These are phyloP conservation scores for Fusarium euwallaceae DNA, from an alignment of 2,329 filamentous ascomycete genomes.

Conservation along the genomic window DNA sequence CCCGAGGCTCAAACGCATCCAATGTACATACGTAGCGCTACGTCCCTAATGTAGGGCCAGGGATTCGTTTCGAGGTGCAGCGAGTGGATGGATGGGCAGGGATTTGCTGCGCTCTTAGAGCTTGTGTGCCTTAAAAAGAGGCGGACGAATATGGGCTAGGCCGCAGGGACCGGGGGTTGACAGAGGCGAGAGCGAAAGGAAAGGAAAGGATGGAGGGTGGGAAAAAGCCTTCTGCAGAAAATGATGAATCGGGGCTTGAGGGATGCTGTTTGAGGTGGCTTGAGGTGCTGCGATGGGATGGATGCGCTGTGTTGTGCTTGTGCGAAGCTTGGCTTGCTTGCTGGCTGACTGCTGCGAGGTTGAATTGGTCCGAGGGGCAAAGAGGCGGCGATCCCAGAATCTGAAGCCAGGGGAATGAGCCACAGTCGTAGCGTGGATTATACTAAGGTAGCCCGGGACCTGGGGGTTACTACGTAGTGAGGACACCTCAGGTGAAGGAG, in stretches of 20 bases:
- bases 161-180: constrained; percentile 23
- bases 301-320: background rate
- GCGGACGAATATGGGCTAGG: constrained; percentile 20
- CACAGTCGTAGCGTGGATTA: constrained; percentile 14
- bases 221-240: background rate
- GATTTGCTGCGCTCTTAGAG: constrained; percentile 2
- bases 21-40: background rate
- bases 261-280: constrained; percentile 9
- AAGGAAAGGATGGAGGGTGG: background rate
- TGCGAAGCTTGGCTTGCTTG: background rate
- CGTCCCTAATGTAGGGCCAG: background rate
- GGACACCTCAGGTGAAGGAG: constrained; percentile 11
- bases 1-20: constrained; percentile 25
- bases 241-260: constrained; percentile 9
- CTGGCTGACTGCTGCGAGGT: background rate
- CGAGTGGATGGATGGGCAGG: constrained; percentile 18
- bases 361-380: constrained; percentile 9
- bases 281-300: background rate
- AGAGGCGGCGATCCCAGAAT: constrained; percentile 15
- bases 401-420: constrained; percentile 20
- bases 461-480: constrained; percentile 1
- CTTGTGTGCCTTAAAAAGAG: constrained; percentile 12
- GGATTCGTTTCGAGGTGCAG: background rate
- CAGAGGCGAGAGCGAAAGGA: constrained; percentile 10
- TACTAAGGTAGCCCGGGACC: background rate